Percentiles rank a stretch among this genome's conserved stretches.
Conservation (phyloP, 129 eudicot species). For the Dittrichia graveolens region DNA sequence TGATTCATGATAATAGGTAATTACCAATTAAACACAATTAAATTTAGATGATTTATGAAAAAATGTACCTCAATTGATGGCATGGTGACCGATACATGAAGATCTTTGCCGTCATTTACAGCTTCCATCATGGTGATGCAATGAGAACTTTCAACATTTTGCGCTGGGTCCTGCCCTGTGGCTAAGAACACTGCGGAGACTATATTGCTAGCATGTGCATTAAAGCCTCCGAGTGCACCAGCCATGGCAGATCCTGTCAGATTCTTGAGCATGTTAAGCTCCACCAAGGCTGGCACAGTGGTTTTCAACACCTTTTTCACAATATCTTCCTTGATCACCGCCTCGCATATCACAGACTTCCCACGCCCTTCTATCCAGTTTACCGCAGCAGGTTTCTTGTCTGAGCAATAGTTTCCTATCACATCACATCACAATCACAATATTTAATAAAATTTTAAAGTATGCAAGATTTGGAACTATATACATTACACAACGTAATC, state of each 20-base stretch:
- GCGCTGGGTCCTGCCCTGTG: conserved; percentile 80
- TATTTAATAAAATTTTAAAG: not conserved
- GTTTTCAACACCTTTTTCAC: conserved; percentile 68
- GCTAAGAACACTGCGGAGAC: conserved; percentile 67
- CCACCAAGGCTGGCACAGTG: conserved; percentile 53
- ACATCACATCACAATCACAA: not conserved
- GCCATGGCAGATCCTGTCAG: conserved; percentile 75
- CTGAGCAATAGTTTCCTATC: conserved; percentile 66
- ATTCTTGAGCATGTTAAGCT: conserved; percentile 76
- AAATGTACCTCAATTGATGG: conserved; percentile 71
- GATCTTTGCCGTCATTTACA: conserved; percentile 57
- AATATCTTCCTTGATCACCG: conserved; percentile 59
- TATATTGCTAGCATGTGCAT: conserved; percentile 80
- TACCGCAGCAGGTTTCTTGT: conserved; percentile 77
- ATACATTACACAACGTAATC: too few relatives aligned
- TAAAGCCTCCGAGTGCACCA: conserved; percentile 78
- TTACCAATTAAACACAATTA: not conserved
- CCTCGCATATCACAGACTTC: conserved; percentile 78
- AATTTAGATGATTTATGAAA: too few relatives aligned
- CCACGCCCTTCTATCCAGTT: conserved; percentile 81
- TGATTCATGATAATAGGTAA: not conserved
- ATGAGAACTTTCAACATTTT: conserved; percentile 70
- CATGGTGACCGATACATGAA: conserved; percentile 78
- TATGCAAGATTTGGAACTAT: not conserved
- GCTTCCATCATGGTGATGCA: conserved; percentile 86